Evolutionary conservation across 495 filamentous ascomycete species (phyloP).

Genomic region (Ramalina peruviana): DNA sequence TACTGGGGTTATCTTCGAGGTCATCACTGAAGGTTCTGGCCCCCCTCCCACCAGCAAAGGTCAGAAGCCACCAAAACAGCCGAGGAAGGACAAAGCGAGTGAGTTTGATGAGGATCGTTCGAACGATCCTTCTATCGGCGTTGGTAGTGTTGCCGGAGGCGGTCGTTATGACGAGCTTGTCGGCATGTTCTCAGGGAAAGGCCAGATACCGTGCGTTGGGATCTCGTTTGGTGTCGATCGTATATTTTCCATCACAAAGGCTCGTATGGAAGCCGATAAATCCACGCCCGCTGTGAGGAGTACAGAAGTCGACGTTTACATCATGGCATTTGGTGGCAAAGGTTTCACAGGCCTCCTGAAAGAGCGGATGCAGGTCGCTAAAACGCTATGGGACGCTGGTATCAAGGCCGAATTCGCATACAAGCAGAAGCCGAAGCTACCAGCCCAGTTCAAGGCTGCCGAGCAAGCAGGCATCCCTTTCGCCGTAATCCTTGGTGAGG

Average conservation of each 20-base stretch:
- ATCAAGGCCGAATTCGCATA: constrained; percentile 72
- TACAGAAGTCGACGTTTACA: constrained; percentile 73
- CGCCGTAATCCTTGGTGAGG: constrained; percentile 66
- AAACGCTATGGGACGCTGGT: constrained; percentile 61
- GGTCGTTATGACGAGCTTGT: constrained; percentile 90
- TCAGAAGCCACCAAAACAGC: constrained; percentile 33
- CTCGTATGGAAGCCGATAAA: constrained; percentile 50
- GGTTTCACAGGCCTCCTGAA: constrained; percentile 66
- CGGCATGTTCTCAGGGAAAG: constrained; percentile 78
- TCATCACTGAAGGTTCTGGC: constrained; percentile 72
- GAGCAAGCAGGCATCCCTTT: constrained; percentile 60
- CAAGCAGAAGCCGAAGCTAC: constrained; percentile 67
- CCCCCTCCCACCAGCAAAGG: constrained; percentile 31
- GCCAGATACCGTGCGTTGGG: constrained; percentile 80
- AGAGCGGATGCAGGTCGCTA: constrained; percentile 66
- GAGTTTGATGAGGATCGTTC: constrained; percentile 67
- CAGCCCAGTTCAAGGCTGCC: constrained; percentile 66
- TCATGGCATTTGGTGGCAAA: constrained; percentile 90
- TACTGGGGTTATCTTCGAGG: constrained; percentile 87
- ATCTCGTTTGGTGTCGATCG: constrained; percentile 92
- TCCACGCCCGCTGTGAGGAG: constrained; percentile 34
- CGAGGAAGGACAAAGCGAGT: constrained; percentile 43
- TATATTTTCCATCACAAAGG: constrained; percentile 83
- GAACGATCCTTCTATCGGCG: constrained; percentile 66
- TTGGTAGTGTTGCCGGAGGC: constrained; percentile 79